Conservation (phyloP, 768 basidiomycete genomes). For the Phylloporus rhodoxanthus region DNA sequence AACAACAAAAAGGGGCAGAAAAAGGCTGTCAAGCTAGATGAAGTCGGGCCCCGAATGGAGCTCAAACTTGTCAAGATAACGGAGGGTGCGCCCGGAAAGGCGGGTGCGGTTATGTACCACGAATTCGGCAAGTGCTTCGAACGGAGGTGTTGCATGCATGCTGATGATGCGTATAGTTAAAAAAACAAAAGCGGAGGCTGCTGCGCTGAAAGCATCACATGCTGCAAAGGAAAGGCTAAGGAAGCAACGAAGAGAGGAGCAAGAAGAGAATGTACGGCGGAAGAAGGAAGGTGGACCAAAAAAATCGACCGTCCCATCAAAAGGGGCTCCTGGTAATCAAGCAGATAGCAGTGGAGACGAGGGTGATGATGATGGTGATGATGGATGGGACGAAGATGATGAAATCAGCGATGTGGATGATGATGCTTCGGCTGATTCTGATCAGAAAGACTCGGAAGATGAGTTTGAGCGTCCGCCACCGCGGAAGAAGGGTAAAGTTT, state of each 20-base stretch:
- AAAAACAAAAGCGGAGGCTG: constrained; percentile 75
- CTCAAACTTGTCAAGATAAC: constrained; percentile 87
- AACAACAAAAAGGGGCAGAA: constrained; percentile 90
- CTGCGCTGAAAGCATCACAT: constrained; percentile 64
- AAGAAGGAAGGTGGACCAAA: constrained; percentile 54
- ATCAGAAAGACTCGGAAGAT: constrained; percentile 39
- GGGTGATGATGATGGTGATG: constrained; percentile 31
- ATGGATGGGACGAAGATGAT: constrained; percentile 55
- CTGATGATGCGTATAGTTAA: constrained; percentile 53
- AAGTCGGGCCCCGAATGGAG: constrained; percentile 95
- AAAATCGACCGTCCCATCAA: constrained; percentile 20
- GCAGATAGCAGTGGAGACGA: constrained; percentile 40
- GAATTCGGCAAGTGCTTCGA: constrained; percentile 66
- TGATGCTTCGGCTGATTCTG: constrained; percentile 36
- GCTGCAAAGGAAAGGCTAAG: constrained; percentile 70
- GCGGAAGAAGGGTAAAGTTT: constrained; percentile 48
- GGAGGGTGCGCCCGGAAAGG: constrained; percentile 90
- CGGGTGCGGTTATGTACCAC: constrained; percentile 91
- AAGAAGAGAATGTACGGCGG: constrained; percentile 82
- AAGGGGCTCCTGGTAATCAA: constrained; percentile 34
- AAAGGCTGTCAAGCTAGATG: constrained; percentile 86
- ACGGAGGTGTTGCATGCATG: neutral
- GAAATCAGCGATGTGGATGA: constrained; percentile 56
- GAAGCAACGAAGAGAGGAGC: constrained; percentile 78
- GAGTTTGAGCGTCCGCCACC: constrained; percentile 44